A percentile compares a stretch with the other conserved stretches of the same genome.
phyloP scores from a whole-genome alignment of 208 protist genomes.

The Phytomonas sp. region DNA sequence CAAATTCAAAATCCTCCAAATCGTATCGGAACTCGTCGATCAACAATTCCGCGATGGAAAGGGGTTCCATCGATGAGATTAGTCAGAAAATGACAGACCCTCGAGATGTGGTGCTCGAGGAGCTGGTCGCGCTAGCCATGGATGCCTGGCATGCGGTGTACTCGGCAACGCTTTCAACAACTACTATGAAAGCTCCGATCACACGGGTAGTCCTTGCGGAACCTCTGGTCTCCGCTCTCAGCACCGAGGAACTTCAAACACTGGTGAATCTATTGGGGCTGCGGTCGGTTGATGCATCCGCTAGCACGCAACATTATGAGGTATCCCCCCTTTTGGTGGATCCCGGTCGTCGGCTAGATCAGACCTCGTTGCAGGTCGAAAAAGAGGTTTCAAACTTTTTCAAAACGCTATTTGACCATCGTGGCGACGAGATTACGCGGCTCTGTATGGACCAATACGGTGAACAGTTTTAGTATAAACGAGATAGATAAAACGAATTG shows the following conservation, averaged over 20 bases:
- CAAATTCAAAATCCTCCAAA: neutral
- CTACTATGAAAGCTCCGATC: constrained; percentile 54
- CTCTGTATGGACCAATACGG: constrained; percentile 38
- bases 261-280: constrained; percentile 54
- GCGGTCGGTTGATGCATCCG: constrained; percentile 8
- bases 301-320: constrained; percentile 19
- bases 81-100: constrained; percentile 1
- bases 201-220: constrained; percentile 42
- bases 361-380: constrained; percentile 65
- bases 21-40: neutral
- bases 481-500: neutral
- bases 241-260: constrained; percentile 37
- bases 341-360: constrained; percentile 57
- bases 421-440: constrained; percentile 40
- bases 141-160: constrained; percentile 83
- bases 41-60: neutral
- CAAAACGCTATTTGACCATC: constrained; percentile 42
- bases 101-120: constrained; percentile 33
- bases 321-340: constrained; percentile 36
- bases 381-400: constrained; percentile 62
- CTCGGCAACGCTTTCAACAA: constrained; percentile 57
- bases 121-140: constrained; percentile 69
- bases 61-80: neutral
- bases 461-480: neutral
- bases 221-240: constrained; percentile 46